Evolutionary conservation across 768 basidiomycete species (phyloP).

Genomic region (Mrakia frigida): DNA sequence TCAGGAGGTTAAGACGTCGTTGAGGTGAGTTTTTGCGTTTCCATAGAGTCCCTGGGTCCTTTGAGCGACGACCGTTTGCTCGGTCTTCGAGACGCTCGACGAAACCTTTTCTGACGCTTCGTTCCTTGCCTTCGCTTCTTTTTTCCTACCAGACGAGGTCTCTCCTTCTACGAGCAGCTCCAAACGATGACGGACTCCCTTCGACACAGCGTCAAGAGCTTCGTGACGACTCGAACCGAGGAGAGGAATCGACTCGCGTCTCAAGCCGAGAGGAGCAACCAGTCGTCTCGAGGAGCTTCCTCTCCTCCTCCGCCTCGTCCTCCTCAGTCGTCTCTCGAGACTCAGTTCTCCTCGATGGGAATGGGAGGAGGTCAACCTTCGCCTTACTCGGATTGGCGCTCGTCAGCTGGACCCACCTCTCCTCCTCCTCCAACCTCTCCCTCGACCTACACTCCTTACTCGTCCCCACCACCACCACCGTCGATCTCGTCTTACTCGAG

Average conservation of each 20-base stretch:
- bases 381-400: conserved; percentile 36
- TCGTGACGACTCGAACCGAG: conserved; percentile 57
- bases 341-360: conserved; percentile 37
- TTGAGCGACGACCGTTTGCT: too few species aligned
- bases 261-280: conserved; percentile 33
- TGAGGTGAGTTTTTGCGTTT: conserved; percentile 57
- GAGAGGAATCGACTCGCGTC: conserved; percentile 64
- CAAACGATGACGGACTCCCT: conserved; percentile 59
- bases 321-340: conserved; percentile 40
- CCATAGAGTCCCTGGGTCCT: too few species aligned
- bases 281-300: conserved; percentile 38
- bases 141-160: conserved; percentile 61
- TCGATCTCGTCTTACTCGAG: conserved; percentile 36
- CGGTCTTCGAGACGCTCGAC: too few species aligned
- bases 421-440: conserved; percentile 36
- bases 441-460: conserved; percentile 40
- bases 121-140: conserved; percentile 1
- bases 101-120: background rate
- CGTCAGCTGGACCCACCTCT: conserved; percentile 35
- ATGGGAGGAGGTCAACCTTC: conserved; percentile 36
- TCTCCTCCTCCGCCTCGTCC: conserved; percentile 44
- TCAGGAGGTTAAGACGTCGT: conserved; percentile 76
- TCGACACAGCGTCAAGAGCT: conserved; percentile 56
- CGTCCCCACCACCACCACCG: conserved; percentile 29
- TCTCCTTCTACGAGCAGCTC: conserved; percentile 82